These are phyloP conservation scores for Zygnema circumcarinatum DNA, from an alignment of 139 green algal species.

Conservation along the genomic window DNA sequence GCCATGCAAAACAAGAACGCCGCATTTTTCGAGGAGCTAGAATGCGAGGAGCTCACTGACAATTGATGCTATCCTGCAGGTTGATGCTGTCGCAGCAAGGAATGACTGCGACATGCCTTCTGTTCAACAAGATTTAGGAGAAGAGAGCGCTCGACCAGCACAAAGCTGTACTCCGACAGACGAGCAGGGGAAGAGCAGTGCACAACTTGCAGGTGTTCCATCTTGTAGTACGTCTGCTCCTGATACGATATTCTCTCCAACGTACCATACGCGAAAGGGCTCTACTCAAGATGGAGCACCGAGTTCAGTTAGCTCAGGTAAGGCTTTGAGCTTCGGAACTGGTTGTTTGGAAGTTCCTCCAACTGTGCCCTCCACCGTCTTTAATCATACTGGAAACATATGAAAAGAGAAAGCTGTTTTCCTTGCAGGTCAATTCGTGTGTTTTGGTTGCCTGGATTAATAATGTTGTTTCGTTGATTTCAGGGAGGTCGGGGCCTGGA, in stretches of 20 bases:
- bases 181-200: background rate
- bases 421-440: too few relatives aligned
- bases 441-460: background rate
- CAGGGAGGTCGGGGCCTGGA: background rate
- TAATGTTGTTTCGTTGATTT: background rate
- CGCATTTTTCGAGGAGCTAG: too few relatives aligned
- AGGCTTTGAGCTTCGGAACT: too few relatives aligned
- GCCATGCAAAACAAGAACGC: too few relatives aligned
- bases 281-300: too few relatives aligned
- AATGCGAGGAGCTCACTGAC: too few relatives aligned
- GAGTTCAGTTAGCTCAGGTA: background rate
- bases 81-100: background rate
- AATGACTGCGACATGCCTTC: background rate
- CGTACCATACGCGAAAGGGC: background rate
- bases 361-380: too few relatives aligned
- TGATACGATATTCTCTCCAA: background rate
- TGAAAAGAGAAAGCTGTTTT: too few relatives aligned
- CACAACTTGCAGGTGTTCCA: background rate
- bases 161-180: background rate
- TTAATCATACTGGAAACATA: too few relatives aligned
- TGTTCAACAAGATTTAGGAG: background rate
- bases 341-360: too few relatives aligned
- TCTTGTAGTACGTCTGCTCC: background rate
- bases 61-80: background rate
- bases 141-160: background rate